Evolutionary conservation across 2,329 filamentous ascomycete genomes (phyloP).

Genomic region (Ophioceras dolichostomum): DNA sequence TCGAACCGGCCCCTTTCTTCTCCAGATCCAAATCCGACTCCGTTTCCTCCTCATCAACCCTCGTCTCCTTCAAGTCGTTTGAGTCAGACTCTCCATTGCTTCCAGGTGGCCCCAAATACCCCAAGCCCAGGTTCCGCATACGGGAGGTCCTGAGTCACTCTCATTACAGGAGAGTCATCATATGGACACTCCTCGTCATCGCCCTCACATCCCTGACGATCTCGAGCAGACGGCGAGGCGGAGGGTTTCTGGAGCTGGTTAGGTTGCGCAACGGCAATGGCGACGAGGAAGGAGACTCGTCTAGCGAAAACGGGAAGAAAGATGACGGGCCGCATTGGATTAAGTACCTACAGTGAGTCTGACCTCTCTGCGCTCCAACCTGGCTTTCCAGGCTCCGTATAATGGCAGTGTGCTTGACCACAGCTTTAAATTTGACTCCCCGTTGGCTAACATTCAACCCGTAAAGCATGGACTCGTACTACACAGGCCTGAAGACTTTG

Average conservation of each 20-base stretch:
- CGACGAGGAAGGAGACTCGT: too few species aligned
- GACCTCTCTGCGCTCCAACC: too few species aligned
- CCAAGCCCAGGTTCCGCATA: slow-evolving; percentile 20
- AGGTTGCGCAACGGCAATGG: too few species aligned
- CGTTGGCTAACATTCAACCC: too few species aligned
- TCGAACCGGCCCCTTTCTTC: neutral
- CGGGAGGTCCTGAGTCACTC: slow-evolving; percentile 36
- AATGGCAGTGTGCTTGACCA: too few species aligned
- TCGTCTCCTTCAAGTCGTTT: slow-evolving; percentile 7
- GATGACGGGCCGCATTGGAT: slow-evolving; percentile 22
- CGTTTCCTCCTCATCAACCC: slow-evolving; percentile 3
- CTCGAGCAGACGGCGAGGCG: too few species aligned
- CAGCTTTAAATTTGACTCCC: too few species aligned
- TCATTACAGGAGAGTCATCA: slow-evolving; percentile 37
- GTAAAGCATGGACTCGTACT: slow-evolving; percentile 73
- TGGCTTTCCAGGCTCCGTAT: too few species aligned
- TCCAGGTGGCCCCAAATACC: neutral
- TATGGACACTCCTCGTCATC: slow-evolving; percentile 29
- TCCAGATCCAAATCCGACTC: neutral
- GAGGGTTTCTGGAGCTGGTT: slow-evolving; percentile 8
- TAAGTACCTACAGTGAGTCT: slow-evolving; percentile 28
- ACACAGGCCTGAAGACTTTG: slow-evolving; percentile 62
- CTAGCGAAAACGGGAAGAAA: slow-evolving; percentile 11
- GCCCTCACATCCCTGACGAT: too few species aligned
- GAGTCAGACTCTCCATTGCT: slow-evolving; percentile 15